These are phyloP conservation scores for Fusarium buharicum DNA, from an alignment of 2,329 filamentous ascomycete species.

Conservation along the genomic window DNA sequence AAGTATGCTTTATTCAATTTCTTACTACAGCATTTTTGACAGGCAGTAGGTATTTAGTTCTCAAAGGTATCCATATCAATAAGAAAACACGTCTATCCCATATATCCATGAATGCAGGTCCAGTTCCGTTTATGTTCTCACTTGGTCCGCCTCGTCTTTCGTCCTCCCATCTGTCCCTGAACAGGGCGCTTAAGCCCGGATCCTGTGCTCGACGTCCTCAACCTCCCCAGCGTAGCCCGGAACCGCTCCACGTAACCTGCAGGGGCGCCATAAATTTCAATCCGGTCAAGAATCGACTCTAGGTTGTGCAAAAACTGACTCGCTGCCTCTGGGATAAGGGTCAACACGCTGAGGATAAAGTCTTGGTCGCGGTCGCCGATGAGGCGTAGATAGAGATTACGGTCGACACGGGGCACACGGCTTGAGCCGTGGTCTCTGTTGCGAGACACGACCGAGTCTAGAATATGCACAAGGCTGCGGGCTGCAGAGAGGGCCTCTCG, in stretches of 20 bases:
- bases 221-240: conserved; percentile 46
- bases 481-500: conserved; percentile 59
- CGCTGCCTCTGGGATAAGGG: conserved; percentile 56
- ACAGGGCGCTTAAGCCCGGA: conserved; percentile 49
- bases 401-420: conserved; percentile 44
- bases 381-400: conserved; percentile 61
- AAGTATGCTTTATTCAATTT: neutral
- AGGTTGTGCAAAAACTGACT: conserved; percentile 56
- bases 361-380: conserved; percentile 56
- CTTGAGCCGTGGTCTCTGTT: conserved; percentile 52
- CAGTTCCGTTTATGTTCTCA: conserved; percentile 31
- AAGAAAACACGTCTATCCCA: neutral
- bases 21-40: neutral
- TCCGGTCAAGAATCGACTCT: conserved; percentile 48
- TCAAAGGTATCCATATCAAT: conserved; percentile 11
- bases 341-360: conserved; percentile 60
- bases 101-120: neutral
- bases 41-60: neutral
- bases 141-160: conserved; percentile 51
- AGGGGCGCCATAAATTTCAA: conserved; percentile 50
- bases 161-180: conserved; percentile 40
- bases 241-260: conserved; percentile 52
- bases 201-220: conserved; percentile 45
- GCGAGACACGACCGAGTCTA: conserved; percentile 56
- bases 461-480: conserved; percentile 59